phyloP scores from a whole-genome alignment of 225 moss, liverwort and hornwort genomes.

The Pseudisothecium myosuroides region DNA sequence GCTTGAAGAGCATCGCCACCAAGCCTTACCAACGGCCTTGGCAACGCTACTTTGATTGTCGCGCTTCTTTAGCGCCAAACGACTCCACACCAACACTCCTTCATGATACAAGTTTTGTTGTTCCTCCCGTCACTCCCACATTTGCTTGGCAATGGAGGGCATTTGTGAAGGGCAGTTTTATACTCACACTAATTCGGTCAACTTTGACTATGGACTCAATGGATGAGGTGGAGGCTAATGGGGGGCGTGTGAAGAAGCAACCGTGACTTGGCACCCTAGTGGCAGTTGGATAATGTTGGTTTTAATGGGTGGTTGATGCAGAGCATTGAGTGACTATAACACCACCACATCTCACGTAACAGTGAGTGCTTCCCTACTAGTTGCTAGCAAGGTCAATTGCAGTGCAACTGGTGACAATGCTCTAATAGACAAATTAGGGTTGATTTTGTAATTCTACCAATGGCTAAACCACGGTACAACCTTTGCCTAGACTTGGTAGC shows the following conservation, averaged over 20 bases:
- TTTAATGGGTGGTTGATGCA: not conserved
- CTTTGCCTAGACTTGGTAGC: not conserved
- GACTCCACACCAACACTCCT: not conserved
- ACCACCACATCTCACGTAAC: accelerated
- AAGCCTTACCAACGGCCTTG: too few species aligned
- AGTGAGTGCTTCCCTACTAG: accelerated
- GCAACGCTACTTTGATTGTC: too few species aligned
- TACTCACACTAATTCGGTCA: not conserved
- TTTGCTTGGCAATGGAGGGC: not conserved
- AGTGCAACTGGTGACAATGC: not conserved
- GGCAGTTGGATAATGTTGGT: too few species aligned
- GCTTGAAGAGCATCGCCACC: too few species aligned
- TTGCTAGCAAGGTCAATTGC: not conserved
- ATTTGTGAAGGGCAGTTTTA: accelerated
- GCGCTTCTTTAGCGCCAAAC: too few species aligned
- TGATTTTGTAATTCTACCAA: not conserved
- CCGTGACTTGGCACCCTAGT: too few species aligned
- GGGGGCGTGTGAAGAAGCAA: too few species aligned
- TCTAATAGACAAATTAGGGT: not conserved
- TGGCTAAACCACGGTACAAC: accelerated
- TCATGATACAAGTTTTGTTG: accelerated
- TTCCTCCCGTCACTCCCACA: not conserved
- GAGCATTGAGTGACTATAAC: accelerated
- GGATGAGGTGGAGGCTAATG: too few species aligned
- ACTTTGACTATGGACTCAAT: not conserved